Conservation (phyloP, 208 protist genomes). For the Jaenimonas drosophilae region DNA sequence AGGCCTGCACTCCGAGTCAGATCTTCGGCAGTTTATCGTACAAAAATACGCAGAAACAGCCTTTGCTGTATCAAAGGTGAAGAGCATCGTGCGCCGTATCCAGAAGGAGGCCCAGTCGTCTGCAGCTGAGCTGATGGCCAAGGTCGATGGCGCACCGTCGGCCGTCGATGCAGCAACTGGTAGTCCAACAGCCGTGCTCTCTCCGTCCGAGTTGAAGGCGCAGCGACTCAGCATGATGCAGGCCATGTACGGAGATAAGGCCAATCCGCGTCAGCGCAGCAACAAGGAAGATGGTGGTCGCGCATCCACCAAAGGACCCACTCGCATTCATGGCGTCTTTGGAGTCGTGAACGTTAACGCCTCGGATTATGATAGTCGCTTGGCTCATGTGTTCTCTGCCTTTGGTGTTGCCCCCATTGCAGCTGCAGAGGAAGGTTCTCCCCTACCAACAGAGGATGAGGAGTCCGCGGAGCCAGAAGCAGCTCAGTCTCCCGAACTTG, state of each 20-base stretch:
- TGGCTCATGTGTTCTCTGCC: constrained; percentile 17
- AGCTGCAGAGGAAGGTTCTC: neutral
- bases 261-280: neutral
- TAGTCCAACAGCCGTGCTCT: too few relatives aligned
- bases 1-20: constrained; percentile 19
- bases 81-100: constrained; percentile 18
- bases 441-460: neutral
- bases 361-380: constrained; percentile 45
- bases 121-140: too few relatives aligned
- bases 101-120: constrained; percentile 67
- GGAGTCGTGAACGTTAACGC: constrained; percentile 66
- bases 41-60: constrained; percentile 59
- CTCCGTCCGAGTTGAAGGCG: neutral
- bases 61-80: constrained; percentile 44
- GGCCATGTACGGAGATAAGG: constrained; percentile 32
- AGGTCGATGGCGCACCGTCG: too few relatives aligned
- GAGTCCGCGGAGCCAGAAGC: too few relatives aligned
- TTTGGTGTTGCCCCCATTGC: constrained; percentile 19
- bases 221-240: constrained; percentile 20
- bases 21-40: constrained; percentile 39
- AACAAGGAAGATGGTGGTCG: constrained; percentile 2
- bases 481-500: too few relatives aligned
- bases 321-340: constrained; percentile 58
- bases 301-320: too few relatives aligned
- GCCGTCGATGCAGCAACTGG: too few relatives aligned